Base-by-base conservation (phyloP, 495 filamentous ascomycete species). In the Lophiostoma macrostomum region DNA sequence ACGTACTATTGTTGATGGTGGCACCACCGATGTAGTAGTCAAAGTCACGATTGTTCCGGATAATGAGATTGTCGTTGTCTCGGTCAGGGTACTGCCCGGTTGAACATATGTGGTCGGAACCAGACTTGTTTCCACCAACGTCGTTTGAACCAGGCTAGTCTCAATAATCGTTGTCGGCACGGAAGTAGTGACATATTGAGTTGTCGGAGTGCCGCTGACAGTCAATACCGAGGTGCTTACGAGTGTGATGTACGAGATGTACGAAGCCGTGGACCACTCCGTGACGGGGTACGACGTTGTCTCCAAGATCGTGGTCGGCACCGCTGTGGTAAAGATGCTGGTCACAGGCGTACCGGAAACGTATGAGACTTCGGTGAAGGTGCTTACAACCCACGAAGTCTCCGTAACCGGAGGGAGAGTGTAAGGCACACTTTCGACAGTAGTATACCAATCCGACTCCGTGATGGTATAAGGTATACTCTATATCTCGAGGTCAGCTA, bases 161-260 rank as follows among this genome's bases (percentile, higher is more conserved):
- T 29, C 23, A 22, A 20, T 36, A 18, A 48, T 23, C 4, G 35
- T 40, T n/a, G 47, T 38, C 22, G 47, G 23, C 14, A 50, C 34
- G 10, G 41, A n/a, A 12, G 34, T 39, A 12, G 36, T 39, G 10
- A 27, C 35, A 19, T 4, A 22, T 5, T 20, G 24, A 8, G 47
- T 50, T 8, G 14, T 34, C 7, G 47, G 19, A 10, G 22, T n/a
- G 12, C 11, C 42, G 27, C 6, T 6, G 4, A 25, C 10, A 6
- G 38, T 41, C 5, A 19, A 23, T 41, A 41, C 20, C 10, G 8
- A 22, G 4, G 38, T 41, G 11, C 6, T 4, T 23, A 19, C 25
- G 11, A 31, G n/a, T n/a, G n/a, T 34, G 42, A 34, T 31, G 28
- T 31, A 10, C 7, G 18, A 46, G 14, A 20, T 46, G 24, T 23